phyloP scores from a whole-genome alignment of 371 early-diverging fungal species.

The Apophysomyces elegans region DNA sequence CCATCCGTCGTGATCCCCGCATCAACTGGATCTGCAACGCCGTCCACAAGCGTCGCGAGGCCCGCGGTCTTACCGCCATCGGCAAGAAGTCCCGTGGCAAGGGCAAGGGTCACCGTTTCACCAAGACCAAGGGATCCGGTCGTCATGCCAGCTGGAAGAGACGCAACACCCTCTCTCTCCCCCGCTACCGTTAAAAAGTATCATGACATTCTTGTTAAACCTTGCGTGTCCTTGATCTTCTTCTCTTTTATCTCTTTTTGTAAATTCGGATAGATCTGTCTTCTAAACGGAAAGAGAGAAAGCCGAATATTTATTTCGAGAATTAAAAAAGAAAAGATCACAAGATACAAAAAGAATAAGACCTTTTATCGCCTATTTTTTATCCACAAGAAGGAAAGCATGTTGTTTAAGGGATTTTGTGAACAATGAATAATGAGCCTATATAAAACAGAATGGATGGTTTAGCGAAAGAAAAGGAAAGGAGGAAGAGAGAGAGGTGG shows the following conservation, averaged over 20 bases:
- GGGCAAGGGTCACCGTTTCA: slow-evolving; percentile 96
- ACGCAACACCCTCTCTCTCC: slow-evolving; percentile 76
- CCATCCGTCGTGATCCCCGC: slow-evolving; percentile 97
- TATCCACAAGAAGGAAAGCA: neutral
- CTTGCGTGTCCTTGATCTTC: neutral
- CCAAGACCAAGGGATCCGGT: slow-evolving; percentile 68
- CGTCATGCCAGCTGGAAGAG: slow-evolving; percentile 61
- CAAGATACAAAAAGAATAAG: slow-evolving; percentile 2
- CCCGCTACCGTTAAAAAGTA: slow-evolving; percentile 72
- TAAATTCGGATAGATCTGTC: neutral
- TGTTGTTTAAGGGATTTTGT: too few species aligned
- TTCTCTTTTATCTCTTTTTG: neutral
- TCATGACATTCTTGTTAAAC: neutral
- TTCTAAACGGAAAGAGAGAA: neutral
- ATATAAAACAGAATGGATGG: too few species aligned
- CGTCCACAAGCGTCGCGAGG: slow-evolving; percentile 98
- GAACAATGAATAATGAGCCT: too few species aligned
- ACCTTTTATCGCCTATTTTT: neutral
- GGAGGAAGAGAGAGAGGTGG: neutral
- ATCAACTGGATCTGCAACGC: slow-evolving; percentile 99
- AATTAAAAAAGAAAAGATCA: slow-evolving; percentile 2
- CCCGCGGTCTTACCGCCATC: slow-evolving; percentile 97
- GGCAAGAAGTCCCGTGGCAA: slow-evolving; percentile 98
- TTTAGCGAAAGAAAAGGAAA: neutral
- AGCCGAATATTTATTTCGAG: neutral